A percentile compares a stretch with the other conserved stretches of the same genome.
These are phyloP conservation scores for Trichoderma orchidacearum DNA, from an alignment of 495 filamentous ascomycete genomes.

Conservation along the genomic window DNA sequence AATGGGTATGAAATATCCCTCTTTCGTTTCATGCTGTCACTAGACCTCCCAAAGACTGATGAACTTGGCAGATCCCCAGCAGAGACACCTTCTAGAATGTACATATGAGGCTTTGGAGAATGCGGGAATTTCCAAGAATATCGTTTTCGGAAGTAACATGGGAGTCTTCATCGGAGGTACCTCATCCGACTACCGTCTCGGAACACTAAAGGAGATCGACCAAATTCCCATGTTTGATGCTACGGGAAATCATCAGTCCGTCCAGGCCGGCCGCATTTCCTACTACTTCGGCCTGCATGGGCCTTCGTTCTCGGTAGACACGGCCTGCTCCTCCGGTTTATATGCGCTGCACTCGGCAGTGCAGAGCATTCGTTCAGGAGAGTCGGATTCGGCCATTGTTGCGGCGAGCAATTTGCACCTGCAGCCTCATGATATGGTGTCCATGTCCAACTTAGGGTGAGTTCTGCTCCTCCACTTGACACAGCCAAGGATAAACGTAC, in stretches of 20 bases:
- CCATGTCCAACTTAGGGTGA: conserved; percentile 13
- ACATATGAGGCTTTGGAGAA: conserved; percentile 81
- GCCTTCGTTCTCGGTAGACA: conserved; percentile 24
- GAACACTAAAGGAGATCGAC: conserved; percentile 9
- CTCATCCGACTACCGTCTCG: conserved; percentile 60
- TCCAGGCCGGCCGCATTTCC: conserved; percentile 37
- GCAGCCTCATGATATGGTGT: conserved; percentile 2
- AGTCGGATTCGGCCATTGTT: conserved; percentile 25
- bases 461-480: not conserved
- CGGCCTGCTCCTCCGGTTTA: conserved; percentile 33
- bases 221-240: conserved; percentile 10
- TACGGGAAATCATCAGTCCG: conserved; percentile 9
- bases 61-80: conserved; percentile 49
- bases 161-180: conserved; percentile 80
- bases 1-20: conserved; percentile 26
- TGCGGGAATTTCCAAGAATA: conserved; percentile 71
- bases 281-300: conserved; percentile 32
- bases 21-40: not conserved
- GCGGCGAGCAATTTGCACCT: conserved; percentile 17
- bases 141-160: conserved; percentile 58
- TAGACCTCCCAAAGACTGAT: not conserved
- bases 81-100: conserved; percentile 64
- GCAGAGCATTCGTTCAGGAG: conserved; percentile 25
- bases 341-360: conserved; percentile 24
- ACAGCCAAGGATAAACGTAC: conserved; percentile 12